A percentile compares a stretch with the other conserved stretches of the same genome.
These are phyloP conservation scores for Paecilomyces variotii DNA, from an alignment of 2,329 filamentous ascomycete species.

Conservation along the genomic window DNA sequence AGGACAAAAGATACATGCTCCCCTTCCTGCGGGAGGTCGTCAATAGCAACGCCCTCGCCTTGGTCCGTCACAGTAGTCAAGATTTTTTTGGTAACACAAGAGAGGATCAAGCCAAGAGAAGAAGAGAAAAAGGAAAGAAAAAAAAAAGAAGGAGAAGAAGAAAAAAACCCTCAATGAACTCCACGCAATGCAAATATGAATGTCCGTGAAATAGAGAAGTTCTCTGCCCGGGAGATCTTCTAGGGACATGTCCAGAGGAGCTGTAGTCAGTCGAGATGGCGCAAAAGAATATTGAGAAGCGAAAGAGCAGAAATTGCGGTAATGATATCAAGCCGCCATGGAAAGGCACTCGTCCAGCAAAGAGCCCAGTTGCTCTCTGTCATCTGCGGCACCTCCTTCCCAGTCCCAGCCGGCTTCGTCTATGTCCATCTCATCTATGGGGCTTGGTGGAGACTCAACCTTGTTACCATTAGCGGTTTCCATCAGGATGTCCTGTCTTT, in stretches of 20 bases:
- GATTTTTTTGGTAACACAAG: not conserved
- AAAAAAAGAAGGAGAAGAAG: slow-evolving; percentile 6
- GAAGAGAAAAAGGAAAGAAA: slow-evolving; percentile 6
- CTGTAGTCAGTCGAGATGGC: not conserved
- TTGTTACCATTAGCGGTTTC: slow-evolving; percentile 8
- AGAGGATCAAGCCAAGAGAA: not conserved
- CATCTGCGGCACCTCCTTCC: slow-evolving; percentile 28
- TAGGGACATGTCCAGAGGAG: not conserved
- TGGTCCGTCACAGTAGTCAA: not conserved
- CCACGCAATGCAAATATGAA: slow-evolving; percentile 18
- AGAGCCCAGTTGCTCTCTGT: slow-evolving; percentile 29
- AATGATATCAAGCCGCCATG: slow-evolving; percentile 26
- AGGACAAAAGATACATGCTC: slow-evolving; percentile 6
- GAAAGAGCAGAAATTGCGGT: slow-evolving; percentile 4
- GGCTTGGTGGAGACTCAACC: slow-evolving; percentile 10
- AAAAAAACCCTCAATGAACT: slow-evolving; percentile 11
- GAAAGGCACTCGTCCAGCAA: slow-evolving; percentile 36
- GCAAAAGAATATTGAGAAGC: slow-evolving; percentile 1
- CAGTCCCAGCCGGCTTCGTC: slow-evolving; percentile 31
- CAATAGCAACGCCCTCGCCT: not conserved
- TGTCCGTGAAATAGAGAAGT: slow-evolving; percentile 9
- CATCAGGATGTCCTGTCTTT: slow-evolving; percentile 26
- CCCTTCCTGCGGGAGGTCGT: slow-evolving; percentile 1
- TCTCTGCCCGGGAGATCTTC: slow-evolving; percentile 4
- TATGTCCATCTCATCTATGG: slow-evolving; percentile 32